phyloP scores from a whole-genome alignment of 306 rosid genomes.

The Cucurbita pepo region DNA sequence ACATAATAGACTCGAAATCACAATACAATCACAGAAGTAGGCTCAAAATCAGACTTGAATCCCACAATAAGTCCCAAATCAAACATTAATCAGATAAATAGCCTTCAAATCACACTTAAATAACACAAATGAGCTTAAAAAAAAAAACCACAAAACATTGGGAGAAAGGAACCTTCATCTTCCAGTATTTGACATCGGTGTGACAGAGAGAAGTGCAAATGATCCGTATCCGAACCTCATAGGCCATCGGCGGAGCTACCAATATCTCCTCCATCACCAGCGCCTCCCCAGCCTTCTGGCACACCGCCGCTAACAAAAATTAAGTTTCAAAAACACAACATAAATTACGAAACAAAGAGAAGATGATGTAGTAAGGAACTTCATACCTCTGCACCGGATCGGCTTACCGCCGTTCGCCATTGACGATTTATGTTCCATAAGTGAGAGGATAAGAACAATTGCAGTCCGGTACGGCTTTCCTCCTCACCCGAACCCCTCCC shows the following conservation, averaged over 20 bases:
- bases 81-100: no score
- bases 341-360: not conserved
- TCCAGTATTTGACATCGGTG: slow-evolving; percentile 63
- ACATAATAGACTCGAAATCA: not conserved
- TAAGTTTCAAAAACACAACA: not conserved
- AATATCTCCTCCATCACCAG: slow-evolving; percentile 47
- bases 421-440: not conserved
- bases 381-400: not conserved
- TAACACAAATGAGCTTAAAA: no score
- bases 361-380: not conserved
- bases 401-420: not conserved
- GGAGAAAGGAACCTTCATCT: slow-evolving; percentile 30
- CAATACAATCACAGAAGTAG: not conserved
- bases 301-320: slow-evolving; percentile 40
- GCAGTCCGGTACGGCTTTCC: no score
- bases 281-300: slow-evolving; percentile 51
- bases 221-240: slow-evolving; percentile 52
- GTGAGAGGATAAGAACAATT: not conserved
- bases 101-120: not conserved
- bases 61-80: no score
- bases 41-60: no score
- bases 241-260: slow-evolving; percentile 76
- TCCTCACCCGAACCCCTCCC: no score
- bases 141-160: not conserved
- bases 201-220: slow-evolving; percentile 64